Conservation (phyloP, 1,284 basidiomycete genomes). For the Ceratorhiza oryzae-sativae region DNA sequence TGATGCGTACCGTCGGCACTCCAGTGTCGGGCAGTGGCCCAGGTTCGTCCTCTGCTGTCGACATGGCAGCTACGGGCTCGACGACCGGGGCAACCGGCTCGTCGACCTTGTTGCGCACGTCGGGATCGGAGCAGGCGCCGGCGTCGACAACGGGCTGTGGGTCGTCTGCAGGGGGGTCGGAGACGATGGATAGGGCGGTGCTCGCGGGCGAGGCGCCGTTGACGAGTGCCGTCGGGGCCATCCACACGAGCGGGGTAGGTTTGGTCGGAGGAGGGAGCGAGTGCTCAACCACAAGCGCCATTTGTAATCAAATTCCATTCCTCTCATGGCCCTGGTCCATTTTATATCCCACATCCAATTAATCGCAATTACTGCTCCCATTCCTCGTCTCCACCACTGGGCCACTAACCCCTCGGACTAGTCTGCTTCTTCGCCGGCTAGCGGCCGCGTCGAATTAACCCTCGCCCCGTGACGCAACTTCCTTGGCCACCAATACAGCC, state of each 20-base stretch:
- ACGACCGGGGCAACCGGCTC: too few relatives aligned
- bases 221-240: background rate
- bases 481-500: background rate
- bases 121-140: constrained; percentile 12
- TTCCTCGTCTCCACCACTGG: background rate
- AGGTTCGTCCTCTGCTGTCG: background rate
- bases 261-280: background rate
- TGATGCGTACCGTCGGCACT: constrained; percentile 16
- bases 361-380: background rate
- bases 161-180: background rate
- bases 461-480: background rate
- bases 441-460: background rate
- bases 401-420: background rate
- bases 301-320: constrained; percentile 12
- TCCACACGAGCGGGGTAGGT: background rate
- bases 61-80: background rate
- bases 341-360: constrained; percentile 5
- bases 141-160: background rate
- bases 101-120: constrained; percentile 19
- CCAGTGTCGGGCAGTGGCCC: background rate
- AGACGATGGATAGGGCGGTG: constrained; percentile 7
- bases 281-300: background rate
- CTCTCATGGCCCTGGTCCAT: too few relatives aligned
- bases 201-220: constrained; percentile 5
- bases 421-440: background rate